phyloP scores from a whole-genome alignment of 192 early-diverging fungal species.

The Coemansia asiatica region DNA sequence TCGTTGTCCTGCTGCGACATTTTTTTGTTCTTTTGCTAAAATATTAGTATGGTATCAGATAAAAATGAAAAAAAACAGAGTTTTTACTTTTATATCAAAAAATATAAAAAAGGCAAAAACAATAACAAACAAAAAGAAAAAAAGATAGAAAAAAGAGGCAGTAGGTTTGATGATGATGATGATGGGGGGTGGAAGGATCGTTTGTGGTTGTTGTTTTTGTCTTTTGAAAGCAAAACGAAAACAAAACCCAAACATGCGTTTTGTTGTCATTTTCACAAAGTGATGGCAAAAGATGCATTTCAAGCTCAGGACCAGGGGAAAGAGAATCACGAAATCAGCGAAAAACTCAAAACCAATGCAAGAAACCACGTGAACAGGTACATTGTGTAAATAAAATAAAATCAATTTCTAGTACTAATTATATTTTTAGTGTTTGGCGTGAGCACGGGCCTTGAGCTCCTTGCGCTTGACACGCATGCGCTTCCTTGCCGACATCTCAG shows the following conservation, averaged over 20 bases:
- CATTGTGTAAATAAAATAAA: no score
- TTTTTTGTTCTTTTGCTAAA: neutral
- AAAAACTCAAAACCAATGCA: neutral
- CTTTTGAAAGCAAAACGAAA: neutral
- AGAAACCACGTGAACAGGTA: neutral
- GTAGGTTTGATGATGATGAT: no score
- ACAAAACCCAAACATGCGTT: neutral
- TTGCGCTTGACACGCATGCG: slow-evolving; percentile 54
- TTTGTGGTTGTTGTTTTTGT: slow-evolving; percentile 1
- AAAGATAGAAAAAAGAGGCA: neutral
- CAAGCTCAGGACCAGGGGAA: neutral
- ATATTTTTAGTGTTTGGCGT: slow-evolving; percentile 57
- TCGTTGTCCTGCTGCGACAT: slow-evolving; percentile 43
- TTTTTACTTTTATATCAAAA: neutral
- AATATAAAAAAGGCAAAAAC: slow-evolving; percentile 3
- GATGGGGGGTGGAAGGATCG: neutral
- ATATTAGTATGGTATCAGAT: no score
- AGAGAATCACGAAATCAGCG: neutral
- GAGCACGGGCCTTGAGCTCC: slow-evolving; percentile 51
- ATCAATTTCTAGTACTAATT: no score
- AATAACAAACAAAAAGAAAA: slow-evolving; percentile 15
- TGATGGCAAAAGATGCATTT: no score
- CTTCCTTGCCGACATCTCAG: slow-evolving; percentile 51
- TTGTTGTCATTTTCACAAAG: no score
- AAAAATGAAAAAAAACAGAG: slow-evolving; percentile 3